phyloP scores from a whole-genome alignment of 495 filamentous ascomycete genomes.

The Podospora pseudocomata region DNA sequence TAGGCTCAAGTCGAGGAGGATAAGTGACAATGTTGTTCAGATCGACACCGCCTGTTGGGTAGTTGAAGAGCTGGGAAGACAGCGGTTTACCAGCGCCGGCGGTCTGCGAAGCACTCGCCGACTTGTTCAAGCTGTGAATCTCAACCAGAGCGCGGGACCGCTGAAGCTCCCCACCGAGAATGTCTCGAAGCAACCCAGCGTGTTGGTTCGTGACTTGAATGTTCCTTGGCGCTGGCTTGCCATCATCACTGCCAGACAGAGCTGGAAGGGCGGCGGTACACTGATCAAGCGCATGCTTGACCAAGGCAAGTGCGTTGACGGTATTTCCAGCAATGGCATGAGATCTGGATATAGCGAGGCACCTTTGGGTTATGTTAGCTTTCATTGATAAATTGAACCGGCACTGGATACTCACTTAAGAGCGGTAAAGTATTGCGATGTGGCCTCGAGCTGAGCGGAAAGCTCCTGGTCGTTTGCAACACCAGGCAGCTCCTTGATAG shows the following conservation, averaged over 20 bases:
- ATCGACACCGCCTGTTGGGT: slow-evolving; percentile 62
- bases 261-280: slow-evolving; percentile 38
- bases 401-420: slow-evolving; percentile 58
- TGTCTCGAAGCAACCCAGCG: slow-evolving; percentile 52
- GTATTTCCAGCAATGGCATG: slow-evolving; percentile 68
- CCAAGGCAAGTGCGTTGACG: slow-evolving; percentile 82
- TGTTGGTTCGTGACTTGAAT: slow-evolving; percentile 59
- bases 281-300: slow-evolving; percentile 62
- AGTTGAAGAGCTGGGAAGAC: slow-evolving; percentile 70
- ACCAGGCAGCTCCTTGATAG: slow-evolving; percentile 83
- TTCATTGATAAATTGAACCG: background rate
- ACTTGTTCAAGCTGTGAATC: slow-evolving; percentile 57
- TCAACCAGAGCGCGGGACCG: slow-evolving; percentile 80
- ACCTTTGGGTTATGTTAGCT: slow-evolving; percentile 50
- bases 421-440: slow-evolving; percentile 79
- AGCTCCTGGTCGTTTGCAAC: slow-evolving; percentile 82
- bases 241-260: slow-evolving; percentile 33
- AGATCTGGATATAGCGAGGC: slow-evolving; percentile 78
- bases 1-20: slow-evolving; percentile 74
- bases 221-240: slow-evolving; percentile 39
- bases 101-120: slow-evolving; percentile 23
- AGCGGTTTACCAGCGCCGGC: slow-evolving; percentile 46
- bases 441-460: slow-evolving; percentile 69
- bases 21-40: slow-evolving; percentile 78
- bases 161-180: slow-evolving; percentile 64